Base-by-base conservation (phyloP, 495 filamentous ascomycete species). In the Aspergillus kassunensis region DNA sequence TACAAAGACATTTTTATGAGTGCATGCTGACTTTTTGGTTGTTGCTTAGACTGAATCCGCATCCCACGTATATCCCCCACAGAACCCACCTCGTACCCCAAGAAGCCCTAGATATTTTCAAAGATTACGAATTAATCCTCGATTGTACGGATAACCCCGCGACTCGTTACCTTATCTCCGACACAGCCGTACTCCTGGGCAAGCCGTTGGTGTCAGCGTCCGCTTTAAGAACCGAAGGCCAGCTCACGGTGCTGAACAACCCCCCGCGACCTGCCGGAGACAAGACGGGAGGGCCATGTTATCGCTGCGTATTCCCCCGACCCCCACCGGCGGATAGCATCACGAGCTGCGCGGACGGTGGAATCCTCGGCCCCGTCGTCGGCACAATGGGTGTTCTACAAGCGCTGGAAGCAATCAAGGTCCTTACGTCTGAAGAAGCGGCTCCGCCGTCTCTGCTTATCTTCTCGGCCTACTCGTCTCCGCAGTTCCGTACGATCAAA, bases 121-220 rank as follows among this genome's bases (percentile, higher is more conserved):
- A 67, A 0, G 53, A 68, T 2, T 97, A 95, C 64, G 90, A 97
- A 60, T 56, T 96, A 5, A 81, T 97, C 21, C 80, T 98, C 24
- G 93, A 98, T 67, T 98, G 93, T 61, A 96, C 91, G 4, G 93
- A 98, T 67, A 89, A 89, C 49, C 93, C 92, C 0, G 85, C 86
- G 5, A 86, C 91, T 0, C 89, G 93, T 33, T 97, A 98, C 64
- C 76, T 97, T 5, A 88, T 97, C 58, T 96, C 91, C 0, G 93
- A 98, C 58, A 79, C 89, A 13, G 90, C 88, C 45, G 87, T 97
- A 1, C 69, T 96, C 9, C 69, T 89, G 1, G 63, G 74, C 1
- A 96, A 91, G 58, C 83, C 90, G 0, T 76, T 98, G 23, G 82
- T 98, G 23, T 93, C 89, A 2, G 92, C 91, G 0, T 93, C 90